Conservation (phyloP, 257 asterid genomes). For the Solanum chmielewskii region DNA sequence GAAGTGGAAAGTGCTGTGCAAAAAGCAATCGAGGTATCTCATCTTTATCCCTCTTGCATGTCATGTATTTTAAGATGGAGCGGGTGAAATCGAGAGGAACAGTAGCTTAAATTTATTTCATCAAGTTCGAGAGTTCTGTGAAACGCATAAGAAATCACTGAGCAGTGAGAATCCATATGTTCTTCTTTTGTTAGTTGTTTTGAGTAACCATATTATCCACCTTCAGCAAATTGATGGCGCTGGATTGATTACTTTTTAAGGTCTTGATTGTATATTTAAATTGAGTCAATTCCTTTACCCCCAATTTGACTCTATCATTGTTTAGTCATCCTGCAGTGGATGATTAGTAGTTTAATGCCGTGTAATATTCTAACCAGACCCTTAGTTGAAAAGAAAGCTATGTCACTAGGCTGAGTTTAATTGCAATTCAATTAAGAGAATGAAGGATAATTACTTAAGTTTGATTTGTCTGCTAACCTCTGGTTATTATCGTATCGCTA, state of each 20-base stretch:
- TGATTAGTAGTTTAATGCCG: background rate
- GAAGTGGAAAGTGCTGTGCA: slow-evolving; percentile 59
- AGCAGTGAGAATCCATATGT: background rate
- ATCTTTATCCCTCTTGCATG: background rate
- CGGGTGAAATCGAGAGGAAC: background rate
- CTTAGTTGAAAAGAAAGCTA: background rate
- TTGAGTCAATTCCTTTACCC: background rate
- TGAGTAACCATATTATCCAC: background rate
- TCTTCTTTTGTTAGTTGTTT: background rate
- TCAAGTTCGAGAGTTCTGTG: background rate
- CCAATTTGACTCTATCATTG: background rate
- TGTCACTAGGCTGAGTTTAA: background rate
- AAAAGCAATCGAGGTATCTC: slow-evolving; percentile 68
- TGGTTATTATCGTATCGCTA: background rate
- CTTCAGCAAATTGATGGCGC: background rate
- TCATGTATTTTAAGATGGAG: background rate
- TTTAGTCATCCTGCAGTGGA: background rate
- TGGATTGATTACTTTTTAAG: background rate
- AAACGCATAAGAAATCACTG: background rate
- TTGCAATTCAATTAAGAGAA: background rate
- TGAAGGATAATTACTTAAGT: background rate
- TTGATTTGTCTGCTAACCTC: background rate
- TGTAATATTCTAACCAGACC: background rate
- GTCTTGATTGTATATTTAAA: background rate
- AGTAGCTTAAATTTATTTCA: background rate